Evolutionary conservation across 2,329 filamentous ascomycete species (phyloP), one percentile per base, ranked within the genome.

Genomic region (Bimuria novae-zelandiae): DNA sequence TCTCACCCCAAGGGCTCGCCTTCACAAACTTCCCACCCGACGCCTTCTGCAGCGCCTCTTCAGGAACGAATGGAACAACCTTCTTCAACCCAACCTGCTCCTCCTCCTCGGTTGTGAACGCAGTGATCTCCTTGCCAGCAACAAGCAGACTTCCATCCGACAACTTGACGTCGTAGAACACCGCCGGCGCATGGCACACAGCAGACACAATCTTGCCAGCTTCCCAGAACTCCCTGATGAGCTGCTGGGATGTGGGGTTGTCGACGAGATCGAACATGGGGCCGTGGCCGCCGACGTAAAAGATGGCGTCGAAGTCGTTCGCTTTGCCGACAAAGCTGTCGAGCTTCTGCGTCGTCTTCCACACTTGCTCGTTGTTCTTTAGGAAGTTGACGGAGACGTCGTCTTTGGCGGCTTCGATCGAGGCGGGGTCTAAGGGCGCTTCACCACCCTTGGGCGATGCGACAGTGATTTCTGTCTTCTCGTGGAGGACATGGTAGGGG

Each of bases 151-250:
- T 74, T 29, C 84, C 84, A 55, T 80, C 75, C 8, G 56, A 61
- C 4, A 73, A 58, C 56, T 79, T 82, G 30, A 83, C 86, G 60
- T 86, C 80, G 43, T 80, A 77, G 14, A 90, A 76, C 11, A 81
- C 87, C 3, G 82, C 82, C 2, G 87, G 84, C 5, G 85, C 87
- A 73, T 90, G 87, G 77, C 87, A 89, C 40, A 90, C 85, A 3
- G 87, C 84, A 0, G 83, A 76, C 12, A 89, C 80, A 49, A 84
- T 77, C 77, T 89, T 89, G 57, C 80, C 82, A 3, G 80, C 78
- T 33, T 76, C 74, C 63, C 79, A 82, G 69, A 90, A 89, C 69
- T 88, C 84, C 55, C 77, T 74, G 63, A 87, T 84, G 30, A 90
- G 74, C 56, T 80, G 75, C 59, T 84, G 81, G 22, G 82, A 85